Percentiles rank a stretch among this genome's conserved stretches.
phyloP scores from a whole-genome alignment of 164 flowering plant species.

The Vitis cinerea region DNA sequence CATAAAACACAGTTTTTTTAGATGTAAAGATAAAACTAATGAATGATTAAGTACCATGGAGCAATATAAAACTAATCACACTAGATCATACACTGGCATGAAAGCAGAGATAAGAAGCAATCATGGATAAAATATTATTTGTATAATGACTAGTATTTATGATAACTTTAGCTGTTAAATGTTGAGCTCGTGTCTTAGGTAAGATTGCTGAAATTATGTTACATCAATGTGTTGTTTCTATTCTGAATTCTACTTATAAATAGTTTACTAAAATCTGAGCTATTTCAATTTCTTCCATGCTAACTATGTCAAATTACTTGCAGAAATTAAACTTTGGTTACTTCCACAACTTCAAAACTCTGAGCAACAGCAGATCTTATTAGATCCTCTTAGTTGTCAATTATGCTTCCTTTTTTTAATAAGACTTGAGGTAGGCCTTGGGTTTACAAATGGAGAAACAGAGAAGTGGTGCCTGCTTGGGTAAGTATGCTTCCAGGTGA shows the following conservation, averaged over 20 bases:
- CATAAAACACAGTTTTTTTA: too few relatives aligned
- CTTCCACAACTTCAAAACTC: neutral
- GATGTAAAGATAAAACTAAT: too few relatives aligned
- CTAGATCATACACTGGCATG: too few relatives aligned
- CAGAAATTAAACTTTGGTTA: neutral
- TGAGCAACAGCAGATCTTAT: neutral
- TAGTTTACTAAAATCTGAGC: neutral
- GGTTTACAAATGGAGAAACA: neutral
- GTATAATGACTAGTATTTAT: too few relatives aligned
- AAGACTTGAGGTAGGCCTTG: neutral
- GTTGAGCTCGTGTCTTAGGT: too few relatives aligned
- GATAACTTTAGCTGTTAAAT: too few relatives aligned
- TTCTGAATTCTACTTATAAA: neutral
- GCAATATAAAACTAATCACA: too few relatives aligned
- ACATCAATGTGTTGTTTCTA: neutral
- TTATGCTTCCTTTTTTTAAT: neutral
- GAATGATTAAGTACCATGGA: too few relatives aligned
- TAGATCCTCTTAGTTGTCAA: neutral
- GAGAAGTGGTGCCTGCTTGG: too few relatives aligned
- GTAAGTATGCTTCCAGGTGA: too few relatives aligned
- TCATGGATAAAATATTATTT: too few relatives aligned
- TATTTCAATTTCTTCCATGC: neutral
- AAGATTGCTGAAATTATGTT: neutral
- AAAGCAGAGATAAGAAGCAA: too few relatives aligned
- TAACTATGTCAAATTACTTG: neutral